These are phyloP conservation scores for Cucurbita ficifolia DNA, from an alignment of 306 rosid genomes.

Conservation along the genomic window DNA sequence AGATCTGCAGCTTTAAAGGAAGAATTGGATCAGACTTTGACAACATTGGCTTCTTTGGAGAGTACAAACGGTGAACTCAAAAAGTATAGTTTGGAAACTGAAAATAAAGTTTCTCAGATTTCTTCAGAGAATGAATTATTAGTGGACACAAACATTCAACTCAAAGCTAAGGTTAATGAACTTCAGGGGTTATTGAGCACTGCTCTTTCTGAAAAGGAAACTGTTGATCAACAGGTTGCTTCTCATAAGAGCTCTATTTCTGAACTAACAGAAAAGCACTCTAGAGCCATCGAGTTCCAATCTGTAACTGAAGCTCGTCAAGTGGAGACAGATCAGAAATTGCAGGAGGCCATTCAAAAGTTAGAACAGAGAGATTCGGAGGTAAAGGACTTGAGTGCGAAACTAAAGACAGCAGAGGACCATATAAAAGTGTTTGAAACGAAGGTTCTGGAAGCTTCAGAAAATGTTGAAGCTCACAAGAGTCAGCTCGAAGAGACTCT, in stretches of 20 bases:
- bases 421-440: neutral
- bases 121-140: constrained; percentile 53
- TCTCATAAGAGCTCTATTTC: constrained; percentile 44
- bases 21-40: constrained; percentile 37
- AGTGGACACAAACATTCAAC: constrained; percentile 52
- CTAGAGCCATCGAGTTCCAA: constrained; percentile 50
- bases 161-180: constrained; percentile 62
- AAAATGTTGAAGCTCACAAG: neutral
- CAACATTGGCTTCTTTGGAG: constrained; percentile 38
- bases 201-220: constrained; percentile 51
- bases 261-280: constrained; percentile 47
- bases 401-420: constrained; percentile 9
- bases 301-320: constrained; percentile 27
- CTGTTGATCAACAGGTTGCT: constrained; percentile 32
- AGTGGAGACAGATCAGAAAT: constrained; percentile 28
- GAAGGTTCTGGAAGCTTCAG: neutral
- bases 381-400: constrained; percentile 55
- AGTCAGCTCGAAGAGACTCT: neutral
- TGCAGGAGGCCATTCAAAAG: constrained; percentile 44
- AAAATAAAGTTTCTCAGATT: constrained; percentile 44
- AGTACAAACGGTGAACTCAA: constrained; percentile 50
- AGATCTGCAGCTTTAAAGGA: constrained; percentile 30
- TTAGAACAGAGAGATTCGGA: constrained; percentile 52
- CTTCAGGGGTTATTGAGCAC: constrained; percentile 47
- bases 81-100: constrained; percentile 33